Evolutionary conservation across 306 rosid species (phyloP).

Genomic region (Rosa rugosa): DNA sequence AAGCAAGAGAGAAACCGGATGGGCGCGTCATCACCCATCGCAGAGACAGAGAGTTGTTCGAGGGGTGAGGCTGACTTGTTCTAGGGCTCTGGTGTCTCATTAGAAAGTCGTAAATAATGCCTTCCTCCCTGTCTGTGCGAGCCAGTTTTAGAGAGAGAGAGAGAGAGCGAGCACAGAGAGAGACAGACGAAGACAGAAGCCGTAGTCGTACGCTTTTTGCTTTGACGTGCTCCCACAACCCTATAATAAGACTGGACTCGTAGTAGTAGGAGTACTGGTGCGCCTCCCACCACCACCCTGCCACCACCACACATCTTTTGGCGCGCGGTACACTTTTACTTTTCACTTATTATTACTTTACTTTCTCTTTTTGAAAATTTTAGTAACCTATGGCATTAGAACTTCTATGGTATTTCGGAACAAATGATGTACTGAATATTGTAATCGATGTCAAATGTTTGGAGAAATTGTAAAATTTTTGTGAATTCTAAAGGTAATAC

Average conservation of each 20-base stretch:
- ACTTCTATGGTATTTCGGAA: not conserved
- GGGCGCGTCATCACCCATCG: not conserved
- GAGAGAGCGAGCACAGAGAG: not conserved
- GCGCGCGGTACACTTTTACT: not conserved
- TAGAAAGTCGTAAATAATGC: constrained; percentile 23
- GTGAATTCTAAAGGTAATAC: too few species aligned
- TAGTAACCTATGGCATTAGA: not conserved
- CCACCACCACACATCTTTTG: constrained; percentile 7
- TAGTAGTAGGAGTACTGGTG: not conserved
- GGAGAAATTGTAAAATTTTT: not conserved
- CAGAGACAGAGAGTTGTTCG: constrained; percentile 1
- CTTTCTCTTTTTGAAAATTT: not conserved
- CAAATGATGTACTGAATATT: not conserved
- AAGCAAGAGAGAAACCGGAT: not conserved
- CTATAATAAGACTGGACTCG: not conserved
- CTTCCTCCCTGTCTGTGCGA: constrained; percentile 16
- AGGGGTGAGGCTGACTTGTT: constrained; percentile 13
- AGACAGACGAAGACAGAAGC: not conserved
- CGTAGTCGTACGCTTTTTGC: constrained; percentile 20
- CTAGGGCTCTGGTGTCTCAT: not conserved
- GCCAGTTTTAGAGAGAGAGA: not conserved
- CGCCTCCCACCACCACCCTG: constrained; percentile 2
- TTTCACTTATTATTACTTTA: not conserved
- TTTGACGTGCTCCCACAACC: constrained; percentile 31
- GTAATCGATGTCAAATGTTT: too few species aligned